Percentiles rank a stretch among this genome's conserved stretches.
Evolutionary conservation across 2,329 filamentous ascomycete species (phyloP).

Genomic region (Fusarium haematococcum): DNA sequence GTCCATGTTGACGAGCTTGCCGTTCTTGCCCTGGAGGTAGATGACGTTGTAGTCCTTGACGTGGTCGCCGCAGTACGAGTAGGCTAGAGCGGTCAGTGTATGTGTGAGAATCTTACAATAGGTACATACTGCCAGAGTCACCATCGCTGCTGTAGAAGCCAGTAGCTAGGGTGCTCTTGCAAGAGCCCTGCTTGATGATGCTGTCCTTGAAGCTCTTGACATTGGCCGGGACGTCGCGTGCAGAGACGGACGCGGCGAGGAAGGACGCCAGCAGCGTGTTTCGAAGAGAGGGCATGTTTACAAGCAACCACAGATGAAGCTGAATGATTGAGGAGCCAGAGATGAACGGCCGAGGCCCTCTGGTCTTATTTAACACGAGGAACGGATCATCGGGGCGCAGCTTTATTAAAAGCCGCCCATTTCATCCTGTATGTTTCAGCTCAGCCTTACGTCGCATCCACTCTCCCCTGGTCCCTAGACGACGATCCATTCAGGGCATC

Average conservation of each 20-base stretch:
- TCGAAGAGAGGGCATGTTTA: conserved; percentile 37
- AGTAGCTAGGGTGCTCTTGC: conserved; percentile 51
- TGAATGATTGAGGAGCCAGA: neutral
- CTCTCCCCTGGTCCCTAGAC: neutral
- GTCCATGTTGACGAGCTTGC: conserved; percentile 65
- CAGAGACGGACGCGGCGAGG: conserved; percentile 35
- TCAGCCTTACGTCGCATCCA: neutral
- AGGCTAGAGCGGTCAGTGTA: conserved; percentile 40
- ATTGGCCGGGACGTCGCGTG: conserved; percentile 56
- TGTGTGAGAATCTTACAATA: neutral
- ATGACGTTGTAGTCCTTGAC: conserved; percentile 55
- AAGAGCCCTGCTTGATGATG: conserved; percentile 52
- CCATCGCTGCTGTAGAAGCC: conserved; percentile 56
- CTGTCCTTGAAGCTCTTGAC: conserved; percentile 55
- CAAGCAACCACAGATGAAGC: neutral
- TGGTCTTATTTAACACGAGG: neutral
- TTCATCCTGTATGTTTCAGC: neutral
- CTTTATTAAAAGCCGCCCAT: neutral
- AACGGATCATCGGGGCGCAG: neutral
- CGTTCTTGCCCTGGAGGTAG: conserved; percentile 59
- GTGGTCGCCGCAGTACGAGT: conserved; percentile 62
- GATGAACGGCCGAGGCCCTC: neutral
- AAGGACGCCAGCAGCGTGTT: conserved; percentile 39
- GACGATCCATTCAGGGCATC: neutral
- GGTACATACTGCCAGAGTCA: conserved; percentile 50